Evolutionary conservation across 768 basidiomycete species (phyloP), one percentile per base, ranked within the genome.

Genomic region (Agrocybe praecox): DNA sequence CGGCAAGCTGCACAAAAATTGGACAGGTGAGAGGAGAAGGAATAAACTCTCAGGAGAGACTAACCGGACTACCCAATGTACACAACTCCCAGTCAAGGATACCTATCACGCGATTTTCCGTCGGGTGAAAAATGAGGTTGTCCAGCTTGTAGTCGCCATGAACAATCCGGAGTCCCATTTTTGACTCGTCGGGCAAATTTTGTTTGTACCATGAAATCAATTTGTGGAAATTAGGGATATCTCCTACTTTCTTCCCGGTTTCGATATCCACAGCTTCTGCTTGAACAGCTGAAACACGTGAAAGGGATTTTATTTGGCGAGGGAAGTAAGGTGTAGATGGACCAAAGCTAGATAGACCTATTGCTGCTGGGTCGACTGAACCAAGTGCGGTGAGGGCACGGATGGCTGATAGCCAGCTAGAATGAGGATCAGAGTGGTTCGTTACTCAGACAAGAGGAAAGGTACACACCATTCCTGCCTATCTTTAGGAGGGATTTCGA

Each of bases 81-180:
- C 94, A 97, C 23, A 99, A 76, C 68, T 99, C 96, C 96, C 96
- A 99, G 67, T 99, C 96, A 49, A 99, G 72, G 36, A 99, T 94
- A 6, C 94, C 97, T 60, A 98, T 94, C 3, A 98, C 95, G 42
- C 83, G 79, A 58, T 95, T 93, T 72, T 98, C 89, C 0, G 88
- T 92, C 0, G 90, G 89, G 64, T 98, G 96, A 73, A 97, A 98
- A 60, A 98, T 82, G 61, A 99, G 70, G 70, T 99, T 99, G 72
- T 99, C 96, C n/a, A 96, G 78, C 71, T 99, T 99, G 70, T 92
- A 98, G 72, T 99, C 96, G 23, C 96, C 96, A 68, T 98, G 96
- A 6, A 98, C 94, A 60, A 99, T 87, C n/a, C 92, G 86, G 52
- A 83, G 76, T 0, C 91, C 92, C 1, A 81, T 82, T 68, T 85